Evolutionary conservation across 768 basidiomycete species (phyloP).

Genomic region (Lactarius sp.): DNA sequence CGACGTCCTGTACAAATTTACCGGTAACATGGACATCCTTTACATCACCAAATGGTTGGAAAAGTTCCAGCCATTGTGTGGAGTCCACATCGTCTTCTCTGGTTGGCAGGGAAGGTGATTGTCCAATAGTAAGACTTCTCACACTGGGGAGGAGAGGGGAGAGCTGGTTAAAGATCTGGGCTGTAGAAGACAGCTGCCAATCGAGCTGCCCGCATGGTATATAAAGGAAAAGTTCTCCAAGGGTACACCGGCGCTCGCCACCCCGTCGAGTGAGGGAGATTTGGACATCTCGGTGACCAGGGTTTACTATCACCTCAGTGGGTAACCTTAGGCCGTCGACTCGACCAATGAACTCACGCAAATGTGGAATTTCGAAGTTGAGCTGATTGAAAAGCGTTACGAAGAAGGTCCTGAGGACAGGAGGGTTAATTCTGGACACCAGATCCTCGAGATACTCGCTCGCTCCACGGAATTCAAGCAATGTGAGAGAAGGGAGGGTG

Average conservation of each 20-base stretch:
- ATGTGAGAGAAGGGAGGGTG: background rate
- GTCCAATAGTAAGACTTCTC: background rate
- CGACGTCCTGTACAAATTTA: slow-evolving; percentile 1
- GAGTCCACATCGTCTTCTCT: background rate
- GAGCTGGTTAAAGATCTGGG: slow-evolving; percentile 6
- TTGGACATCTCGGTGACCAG: background rate
- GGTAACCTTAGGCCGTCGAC: background rate
- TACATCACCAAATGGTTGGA: background rate
- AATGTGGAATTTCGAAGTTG: background rate
- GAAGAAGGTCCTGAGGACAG: background rate
- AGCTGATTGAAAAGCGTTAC: background rate
- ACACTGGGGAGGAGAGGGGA: background rate
- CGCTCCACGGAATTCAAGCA: background rate
- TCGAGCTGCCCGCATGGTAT: background rate
- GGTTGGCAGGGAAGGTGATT: too few species aligned
- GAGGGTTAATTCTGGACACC: background rate
- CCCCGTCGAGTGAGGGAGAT: background rate
- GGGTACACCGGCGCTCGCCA: background rate
- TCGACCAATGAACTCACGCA: background rate
- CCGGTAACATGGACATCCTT: background rate
- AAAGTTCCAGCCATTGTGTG: background rate
- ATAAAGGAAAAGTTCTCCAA: background rate
- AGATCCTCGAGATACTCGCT: slow-evolving; percentile 12
- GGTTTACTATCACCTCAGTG: background rate
- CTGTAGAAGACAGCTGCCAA: background rate